phyloP scores from a whole-genome alignment of 2,329 filamentous ascomycete species.

The Phyllosticta paracitricarpa region DNA sequence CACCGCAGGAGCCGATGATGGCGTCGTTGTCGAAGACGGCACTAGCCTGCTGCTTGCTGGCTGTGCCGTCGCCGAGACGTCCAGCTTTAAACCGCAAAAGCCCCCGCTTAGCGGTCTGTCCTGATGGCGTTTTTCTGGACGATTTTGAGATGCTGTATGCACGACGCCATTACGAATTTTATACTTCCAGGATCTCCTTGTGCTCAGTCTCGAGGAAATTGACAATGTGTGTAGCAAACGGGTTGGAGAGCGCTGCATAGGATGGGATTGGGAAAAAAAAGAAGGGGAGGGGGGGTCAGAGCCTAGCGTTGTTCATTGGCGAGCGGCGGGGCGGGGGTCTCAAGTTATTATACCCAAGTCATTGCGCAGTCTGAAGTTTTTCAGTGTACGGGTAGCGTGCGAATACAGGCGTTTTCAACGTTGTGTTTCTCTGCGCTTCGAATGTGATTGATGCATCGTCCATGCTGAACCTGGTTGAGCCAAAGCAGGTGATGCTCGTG shows the following conservation, averaged over 20 bases:
- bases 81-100: constrained; percentile 7
- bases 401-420: no score
- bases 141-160: background rate
- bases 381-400: no score
- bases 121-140: background rate
- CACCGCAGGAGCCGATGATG: background rate
- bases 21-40: background rate
- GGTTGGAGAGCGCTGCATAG: background rate
- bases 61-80: background rate
- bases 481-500: no score
- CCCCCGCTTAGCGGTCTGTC: constrained; percentile 3
- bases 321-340: background rate
- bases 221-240: background rate
- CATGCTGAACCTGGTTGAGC: no score
- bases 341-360: background rate
- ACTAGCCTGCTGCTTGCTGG: background rate
- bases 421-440: no score
- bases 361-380: background rate
- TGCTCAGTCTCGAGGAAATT: background rate
- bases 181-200: background rate
- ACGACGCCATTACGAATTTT: no score
- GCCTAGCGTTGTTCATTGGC: background rate
- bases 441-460: no score
- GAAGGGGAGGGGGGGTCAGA: background rate
- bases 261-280: background rate